A percentile compares a stretch with the other conserved stretches of the same genome.
Conservation (phyloP, 345 rosid species). For the Laguncularia racemosa region DNA sequence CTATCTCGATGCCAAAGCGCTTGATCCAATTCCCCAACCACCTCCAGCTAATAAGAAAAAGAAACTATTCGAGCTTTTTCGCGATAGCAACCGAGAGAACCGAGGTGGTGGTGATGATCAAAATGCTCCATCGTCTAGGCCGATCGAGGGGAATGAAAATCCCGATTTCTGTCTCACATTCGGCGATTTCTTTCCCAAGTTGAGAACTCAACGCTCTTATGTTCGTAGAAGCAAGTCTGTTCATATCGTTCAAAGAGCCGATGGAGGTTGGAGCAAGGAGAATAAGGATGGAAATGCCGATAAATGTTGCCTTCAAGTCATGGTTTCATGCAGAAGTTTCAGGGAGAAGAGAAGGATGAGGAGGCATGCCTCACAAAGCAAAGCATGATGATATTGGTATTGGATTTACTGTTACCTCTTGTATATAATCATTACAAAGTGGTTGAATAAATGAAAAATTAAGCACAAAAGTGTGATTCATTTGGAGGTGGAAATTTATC, state of each 20-base stretch:
- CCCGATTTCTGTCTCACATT: too few relatives aligned
- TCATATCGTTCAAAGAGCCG: slow-evolving; percentile 16
- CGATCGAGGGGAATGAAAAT: too few relatives aligned
- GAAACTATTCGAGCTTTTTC: slow-evolving; percentile 75
- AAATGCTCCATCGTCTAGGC: slow-evolving; percentile 5
- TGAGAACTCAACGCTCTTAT: too few relatives aligned
- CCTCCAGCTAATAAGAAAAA: slow-evolving; percentile 47
- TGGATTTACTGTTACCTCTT: neutral
- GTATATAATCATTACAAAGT: slow-evolving; percentile 5
- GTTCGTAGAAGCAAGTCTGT: too few relatives aligned
- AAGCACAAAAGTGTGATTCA: too few relatives aligned
- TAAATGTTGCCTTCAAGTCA: slow-evolving; percentile 65
- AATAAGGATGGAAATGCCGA: slow-evolving; percentile 31
- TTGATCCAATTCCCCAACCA: slow-evolving; percentile 33
- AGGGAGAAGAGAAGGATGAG: slow-evolving; percentile 66
- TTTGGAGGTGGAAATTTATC: too few relatives aligned
- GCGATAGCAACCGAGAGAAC: slow-evolving; percentile 40
- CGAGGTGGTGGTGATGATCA: slow-evolving; percentile 10
- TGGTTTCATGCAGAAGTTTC: slow-evolving; percentile 48
- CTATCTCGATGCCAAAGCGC: slow-evolving; percentile 13
- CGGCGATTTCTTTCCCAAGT: too few relatives aligned
- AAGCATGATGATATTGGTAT: slow-evolving; percentile 16
- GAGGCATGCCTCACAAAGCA: slow-evolving; percentile 25
- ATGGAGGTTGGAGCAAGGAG: slow-evolving; percentile 27
- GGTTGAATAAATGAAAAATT: too few relatives aligned